Conservation (phyloP, 495 filamentous ascomycete species). For the Chaetomium cochliodes region DNA sequence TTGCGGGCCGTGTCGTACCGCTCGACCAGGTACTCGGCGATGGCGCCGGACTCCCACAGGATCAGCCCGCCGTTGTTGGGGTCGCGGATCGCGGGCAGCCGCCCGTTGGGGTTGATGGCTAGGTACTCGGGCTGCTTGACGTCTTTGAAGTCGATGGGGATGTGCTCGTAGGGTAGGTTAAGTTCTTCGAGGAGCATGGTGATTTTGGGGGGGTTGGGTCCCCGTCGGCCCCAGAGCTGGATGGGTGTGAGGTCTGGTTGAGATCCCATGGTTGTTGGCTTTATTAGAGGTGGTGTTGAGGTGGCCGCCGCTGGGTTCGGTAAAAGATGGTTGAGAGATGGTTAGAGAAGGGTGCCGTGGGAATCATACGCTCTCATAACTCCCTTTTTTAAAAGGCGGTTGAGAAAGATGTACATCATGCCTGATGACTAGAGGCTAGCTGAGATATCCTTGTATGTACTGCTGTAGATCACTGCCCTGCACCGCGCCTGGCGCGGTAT, state of each 20-base stretch:
- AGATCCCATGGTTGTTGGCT: too few relatives aligned
- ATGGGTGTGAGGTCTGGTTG: not conserved
- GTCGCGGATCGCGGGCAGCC: slow-evolving; percentile 61
- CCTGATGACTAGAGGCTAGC: too few relatives aligned
- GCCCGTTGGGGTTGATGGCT: slow-evolving; percentile 70
- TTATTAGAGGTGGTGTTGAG: too few relatives aligned
- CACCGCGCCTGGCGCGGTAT: too few relatives aligned
- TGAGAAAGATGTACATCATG: too few relatives aligned
- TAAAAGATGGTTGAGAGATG: too few relatives aligned
- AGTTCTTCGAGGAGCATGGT: slow-evolving; percentile 64
- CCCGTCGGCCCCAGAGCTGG: not conserved
- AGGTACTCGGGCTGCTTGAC: slow-evolving; percentile 58
- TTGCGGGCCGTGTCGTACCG: slow-evolving; percentile 63
- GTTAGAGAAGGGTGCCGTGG: too few relatives aligned
- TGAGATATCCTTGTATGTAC: too few relatives aligned
- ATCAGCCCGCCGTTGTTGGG: slow-evolving; percentile 67
- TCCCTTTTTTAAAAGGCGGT: too few relatives aligned
- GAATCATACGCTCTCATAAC: too few relatives aligned
- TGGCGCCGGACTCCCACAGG: slow-evolving; percentile 72
- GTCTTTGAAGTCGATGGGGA: slow-evolving; percentile 43
- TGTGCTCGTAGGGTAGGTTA: slow-evolving; percentile 52
- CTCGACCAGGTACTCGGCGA: slow-evolving; percentile 69
- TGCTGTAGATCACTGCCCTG: too few relatives aligned
- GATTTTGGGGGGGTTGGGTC: slow-evolving; percentile 42
- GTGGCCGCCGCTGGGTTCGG: too few relatives aligned